Evolutionary conservation across 2,329 filamentous ascomycete species (phyloP).

Genomic region (Chaetomiaceae sp.): DNA sequence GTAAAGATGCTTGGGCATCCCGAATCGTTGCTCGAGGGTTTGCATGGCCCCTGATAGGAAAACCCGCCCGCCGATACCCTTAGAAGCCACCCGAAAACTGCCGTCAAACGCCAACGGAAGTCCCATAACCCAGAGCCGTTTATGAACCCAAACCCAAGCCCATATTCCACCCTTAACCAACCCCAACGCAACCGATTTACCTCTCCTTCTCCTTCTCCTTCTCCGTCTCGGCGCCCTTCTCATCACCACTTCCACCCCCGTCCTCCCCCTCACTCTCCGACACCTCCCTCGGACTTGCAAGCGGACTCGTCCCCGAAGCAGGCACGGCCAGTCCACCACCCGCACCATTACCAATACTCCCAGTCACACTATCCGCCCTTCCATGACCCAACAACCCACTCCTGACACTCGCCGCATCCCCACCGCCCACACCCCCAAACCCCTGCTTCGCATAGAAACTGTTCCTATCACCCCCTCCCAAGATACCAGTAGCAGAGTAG

Average conservation of each 20-base stretch:
- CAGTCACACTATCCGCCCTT: slow-evolving; percentile 75
- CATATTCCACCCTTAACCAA: background rate
- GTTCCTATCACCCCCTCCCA: slow-evolving; percentile 67
- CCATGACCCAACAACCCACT: slow-evolving; percentile 74
- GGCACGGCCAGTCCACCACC: slow-evolving; percentile 53
- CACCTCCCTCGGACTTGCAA: slow-evolving; percentile 50
- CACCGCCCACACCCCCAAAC: slow-evolving; percentile 26
- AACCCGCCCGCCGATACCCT: too few relatives aligned
- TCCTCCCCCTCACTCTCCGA: slow-evolving; percentile 29
- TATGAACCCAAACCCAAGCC: background rate
- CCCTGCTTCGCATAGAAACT: slow-evolving; percentile 62
- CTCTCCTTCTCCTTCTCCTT: slow-evolving; percentile 19
- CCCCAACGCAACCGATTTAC: too few relatives aligned
- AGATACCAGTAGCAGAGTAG: slow-evolving; percentile 69
- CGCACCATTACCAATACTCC: slow-evolving; percentile 62
- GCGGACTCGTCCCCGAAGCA: slow-evolving; percentile 44
- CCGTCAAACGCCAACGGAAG: background rate
- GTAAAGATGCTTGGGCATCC: background rate
- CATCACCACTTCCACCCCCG: slow-evolving; percentile 32
- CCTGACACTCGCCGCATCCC: slow-evolving; percentile 70
- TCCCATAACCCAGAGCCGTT: background rate
- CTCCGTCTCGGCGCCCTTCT: slow-evolving; percentile 29
- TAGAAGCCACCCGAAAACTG: background rate
- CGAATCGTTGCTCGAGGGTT: background rate
- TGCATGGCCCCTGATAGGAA: background rate